These are phyloP conservation scores for Penicillium occitanis DNA, from an alignment of 2,329 filamentous ascomycete genomes.

Conservation along the genomic window DNA sequence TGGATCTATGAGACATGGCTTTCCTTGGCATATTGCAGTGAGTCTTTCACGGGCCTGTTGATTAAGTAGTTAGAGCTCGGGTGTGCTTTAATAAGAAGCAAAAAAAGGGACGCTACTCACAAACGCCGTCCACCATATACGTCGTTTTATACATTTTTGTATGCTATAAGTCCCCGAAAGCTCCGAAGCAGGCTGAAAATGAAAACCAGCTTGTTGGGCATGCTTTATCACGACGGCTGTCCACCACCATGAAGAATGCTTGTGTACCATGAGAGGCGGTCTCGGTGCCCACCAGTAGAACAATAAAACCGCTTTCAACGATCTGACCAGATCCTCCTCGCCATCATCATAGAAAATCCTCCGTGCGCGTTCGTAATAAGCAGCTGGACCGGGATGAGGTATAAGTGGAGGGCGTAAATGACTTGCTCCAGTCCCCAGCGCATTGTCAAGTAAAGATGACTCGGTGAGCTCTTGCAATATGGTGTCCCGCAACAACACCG, in stretches of 20 bases:
- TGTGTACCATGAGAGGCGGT: neutral
- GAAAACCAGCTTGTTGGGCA: neutral
- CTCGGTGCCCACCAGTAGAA: slow-evolving; percentile 9
- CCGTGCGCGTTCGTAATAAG: neutral
- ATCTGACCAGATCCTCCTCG: neutral
- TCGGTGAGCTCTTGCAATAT: neutral
- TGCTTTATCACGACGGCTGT: neutral
- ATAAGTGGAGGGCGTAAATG: neutral
- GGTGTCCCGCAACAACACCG: neutral
- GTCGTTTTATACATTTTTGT: neutral
- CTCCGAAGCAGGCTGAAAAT: neutral
- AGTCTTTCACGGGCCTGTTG: neutral
- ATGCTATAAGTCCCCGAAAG: neutral
- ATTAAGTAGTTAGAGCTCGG: neutral
- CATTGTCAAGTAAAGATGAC: neutral
- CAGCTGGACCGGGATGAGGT: neutral
- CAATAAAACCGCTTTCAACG: neutral
- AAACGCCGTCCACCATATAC: neutral
- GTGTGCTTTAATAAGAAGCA: too few species aligned
- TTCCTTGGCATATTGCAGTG: neutral
- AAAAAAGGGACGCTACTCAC: neutral
- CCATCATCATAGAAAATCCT: neutral
- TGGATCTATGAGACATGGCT: neutral
- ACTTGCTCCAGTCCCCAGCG: neutral
- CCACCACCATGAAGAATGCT: slow-evolving; percentile 9